Evolutionary conservation across 2,329 filamentous ascomycete genomes (phyloP), one percentile per base, ranked within the genome.

Genomic region (Neofusicoccum laricinum): DNA sequence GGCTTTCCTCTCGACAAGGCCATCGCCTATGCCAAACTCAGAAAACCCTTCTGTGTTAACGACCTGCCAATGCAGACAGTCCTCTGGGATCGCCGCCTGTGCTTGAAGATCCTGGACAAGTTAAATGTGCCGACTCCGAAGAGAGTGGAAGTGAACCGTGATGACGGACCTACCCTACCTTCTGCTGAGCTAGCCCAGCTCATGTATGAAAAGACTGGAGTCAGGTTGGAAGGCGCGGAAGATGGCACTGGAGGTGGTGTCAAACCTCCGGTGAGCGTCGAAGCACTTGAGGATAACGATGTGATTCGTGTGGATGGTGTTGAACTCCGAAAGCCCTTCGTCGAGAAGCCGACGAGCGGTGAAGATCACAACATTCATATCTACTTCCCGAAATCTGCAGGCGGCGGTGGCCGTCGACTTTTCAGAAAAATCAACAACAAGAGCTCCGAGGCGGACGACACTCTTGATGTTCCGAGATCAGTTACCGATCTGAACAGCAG

Each of bases 351-450:
- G 0, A 93, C 93, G n/a, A 97, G 92, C 73, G 95, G 95, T 38
- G 95, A 99, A 78, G 94, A 99, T 72, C 95, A 99, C 80, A 99
- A 99, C 75, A 97, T 99, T 71, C 90, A 96, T 78, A 97, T 99
- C 64, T 99, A 98, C 79, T 98, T 96, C 72, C 92, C 94, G 21
- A 90, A 89, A 67, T 90, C 91, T 46, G 86, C 91, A 53, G 93
- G 93, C 3, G 93, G 94, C 53, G 95, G 95, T 65, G 96, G 93
- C 30, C 86, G 96, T 65, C 91, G 94, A 69, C 85, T 99, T 3
- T 99, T 99, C 79, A 86, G 95, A 65, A 99, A 99, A 77, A 91
- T 99, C 71, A 96, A 96, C 72, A 99, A 99, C 83, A 99, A 99
- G 80, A 98, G 94, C 77, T 98, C 94, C 1, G 96, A 99, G 76